These are phyloP conservation scores for Bolboschoenus planiculmis DNA, from an alignment of 176 grass and related monocot genomes.

Conservation along the genomic window DNA sequence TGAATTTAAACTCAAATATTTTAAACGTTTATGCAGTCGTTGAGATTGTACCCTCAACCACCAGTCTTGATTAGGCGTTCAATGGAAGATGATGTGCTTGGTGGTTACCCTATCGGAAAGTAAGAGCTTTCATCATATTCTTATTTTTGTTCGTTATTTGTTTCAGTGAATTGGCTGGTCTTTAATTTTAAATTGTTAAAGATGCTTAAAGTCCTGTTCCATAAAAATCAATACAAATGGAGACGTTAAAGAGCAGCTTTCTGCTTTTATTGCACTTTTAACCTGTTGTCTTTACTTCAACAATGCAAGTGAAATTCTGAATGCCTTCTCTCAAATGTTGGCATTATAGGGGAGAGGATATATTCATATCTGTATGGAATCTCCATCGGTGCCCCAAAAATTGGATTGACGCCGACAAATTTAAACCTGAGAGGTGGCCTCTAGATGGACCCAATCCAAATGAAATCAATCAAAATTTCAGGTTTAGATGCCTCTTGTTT, in stretches of 20 bases:
- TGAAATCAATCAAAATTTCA: constrained; percentile 97
- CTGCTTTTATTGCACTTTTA: neutral
- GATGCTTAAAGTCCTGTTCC: neutral
- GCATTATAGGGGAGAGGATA: constrained; percentile 66
- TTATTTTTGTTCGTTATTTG: neutral
- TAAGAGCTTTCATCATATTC: constrained; percentile 24
- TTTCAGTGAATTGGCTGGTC: neutral
- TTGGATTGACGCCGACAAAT: constrained; percentile 87
- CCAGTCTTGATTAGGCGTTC: constrained; percentile 92
- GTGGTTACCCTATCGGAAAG: constrained; percentile 71
- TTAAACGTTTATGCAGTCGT: constrained; percentile 51
- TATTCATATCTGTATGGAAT: constrained; percentile 97
- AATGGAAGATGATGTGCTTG: constrained; percentile 78
- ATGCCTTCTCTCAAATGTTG: neutral
- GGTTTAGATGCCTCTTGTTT: constrained; percentile 38
- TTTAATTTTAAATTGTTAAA: neutral
- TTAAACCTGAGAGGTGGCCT: constrained; percentile 96
- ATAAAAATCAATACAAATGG: neutral
- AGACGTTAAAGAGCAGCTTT: neutral
- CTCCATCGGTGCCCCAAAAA: constrained; percentile 77
- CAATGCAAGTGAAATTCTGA: neutral
- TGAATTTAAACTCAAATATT: constrained; percentile 1
- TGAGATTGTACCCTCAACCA: constrained; percentile 92
- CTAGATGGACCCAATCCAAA: constrained; percentile 91
- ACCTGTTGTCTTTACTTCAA: neutral